phyloP scores from a whole-genome alignment of 2,329 filamentous ascomycete genomes.

The Graphilbum fragrans region DNA sequence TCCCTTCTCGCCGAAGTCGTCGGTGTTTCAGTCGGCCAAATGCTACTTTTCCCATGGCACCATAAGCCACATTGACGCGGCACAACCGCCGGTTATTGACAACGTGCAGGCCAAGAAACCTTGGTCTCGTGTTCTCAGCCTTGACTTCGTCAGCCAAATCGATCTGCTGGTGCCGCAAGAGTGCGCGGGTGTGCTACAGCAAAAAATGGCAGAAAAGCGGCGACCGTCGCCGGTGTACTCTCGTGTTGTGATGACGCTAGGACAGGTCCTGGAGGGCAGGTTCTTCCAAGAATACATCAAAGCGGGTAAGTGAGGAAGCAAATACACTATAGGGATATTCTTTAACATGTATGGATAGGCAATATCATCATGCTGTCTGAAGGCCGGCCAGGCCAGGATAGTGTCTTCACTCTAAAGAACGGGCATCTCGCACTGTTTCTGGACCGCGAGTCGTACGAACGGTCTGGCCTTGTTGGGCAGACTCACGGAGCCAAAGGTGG shows the following conservation, averaged over 20 bases:
- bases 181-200: constrained; percentile 38
- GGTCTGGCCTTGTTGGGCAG: constrained; percentile 66
- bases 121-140: constrained; percentile 54
- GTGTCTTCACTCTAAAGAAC: constrained; percentile 57
- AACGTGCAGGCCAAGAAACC: constrained; percentile 43
- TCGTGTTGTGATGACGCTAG: constrained; percentile 59
- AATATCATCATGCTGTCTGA: constrained; percentile 76
- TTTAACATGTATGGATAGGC: too few species aligned
- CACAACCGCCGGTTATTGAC: constrained; percentile 49
- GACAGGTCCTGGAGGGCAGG: constrained; percentile 56
- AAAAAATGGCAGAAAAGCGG: constrained; percentile 27
- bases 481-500: constrained; percentile 47
- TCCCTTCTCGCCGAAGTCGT: constrained; percentile 24
- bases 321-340: too few species aligned
- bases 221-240: constrained; percentile 37
- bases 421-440: constrained; percentile 66
- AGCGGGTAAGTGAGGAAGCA: constrained; percentile 48
- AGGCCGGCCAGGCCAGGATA: constrained; percentile 57
- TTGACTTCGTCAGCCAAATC: constrained; percentile 45
- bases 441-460: constrained; percentile 71
- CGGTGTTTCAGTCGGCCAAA: constrained; percentile 47
- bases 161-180: constrained; percentile 64
- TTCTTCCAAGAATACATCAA: constrained; percentile 86
- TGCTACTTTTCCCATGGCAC: constrained; percentile 62
- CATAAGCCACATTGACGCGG: constrained; percentile 58